Percentiles rank a stretch among this genome's conserved stretches.
Conservation (phyloP, 2,329 filamentous ascomycete genomes). For the Fusarium drepaniforme region DNA sequence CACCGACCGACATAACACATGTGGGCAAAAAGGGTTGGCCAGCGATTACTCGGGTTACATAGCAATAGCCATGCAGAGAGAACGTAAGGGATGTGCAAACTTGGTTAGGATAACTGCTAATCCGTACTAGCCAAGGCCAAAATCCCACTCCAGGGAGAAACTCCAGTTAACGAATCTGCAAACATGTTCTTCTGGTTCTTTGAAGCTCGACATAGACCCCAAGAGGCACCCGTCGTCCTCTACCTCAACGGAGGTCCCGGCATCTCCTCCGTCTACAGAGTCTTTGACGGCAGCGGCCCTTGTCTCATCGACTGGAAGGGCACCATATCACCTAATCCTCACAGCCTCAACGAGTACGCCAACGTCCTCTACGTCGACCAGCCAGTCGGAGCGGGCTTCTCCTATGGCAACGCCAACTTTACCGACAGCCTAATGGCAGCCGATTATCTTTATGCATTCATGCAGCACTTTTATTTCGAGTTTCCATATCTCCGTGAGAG, state of each 20-base stretch:
- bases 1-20: not conserved
- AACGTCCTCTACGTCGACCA: slow-evolving; percentile 19
- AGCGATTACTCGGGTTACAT: not conserved
- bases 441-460: not conserved
- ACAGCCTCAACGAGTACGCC: slow-evolving; percentile 11
- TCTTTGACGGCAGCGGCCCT: slow-evolving; percentile 10
- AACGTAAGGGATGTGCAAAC: not conserved
- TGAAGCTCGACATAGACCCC: not conserved
- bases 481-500: not conserved
- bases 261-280: not conserved
- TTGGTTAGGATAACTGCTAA: not conserved
- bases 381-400: slow-evolving; percentile 10
- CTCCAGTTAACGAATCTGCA: not conserved
- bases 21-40: not conserved
- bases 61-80: not conserved
- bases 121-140: not conserved
- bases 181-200: slow-evolving; percentile 21
- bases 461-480: slow-evolving; percentile 5
- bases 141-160: not conserved
- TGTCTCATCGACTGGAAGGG: not conserved
- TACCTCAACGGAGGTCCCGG: slow-evolving; percentile 17
- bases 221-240: not conserved
- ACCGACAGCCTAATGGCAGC: not conserved
- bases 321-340: not conserved
- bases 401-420: not conserved